Evolutionary conservation across 108 stramenopile species (phyloP).

Genomic region (Discostella stelligeroides): DNA sequence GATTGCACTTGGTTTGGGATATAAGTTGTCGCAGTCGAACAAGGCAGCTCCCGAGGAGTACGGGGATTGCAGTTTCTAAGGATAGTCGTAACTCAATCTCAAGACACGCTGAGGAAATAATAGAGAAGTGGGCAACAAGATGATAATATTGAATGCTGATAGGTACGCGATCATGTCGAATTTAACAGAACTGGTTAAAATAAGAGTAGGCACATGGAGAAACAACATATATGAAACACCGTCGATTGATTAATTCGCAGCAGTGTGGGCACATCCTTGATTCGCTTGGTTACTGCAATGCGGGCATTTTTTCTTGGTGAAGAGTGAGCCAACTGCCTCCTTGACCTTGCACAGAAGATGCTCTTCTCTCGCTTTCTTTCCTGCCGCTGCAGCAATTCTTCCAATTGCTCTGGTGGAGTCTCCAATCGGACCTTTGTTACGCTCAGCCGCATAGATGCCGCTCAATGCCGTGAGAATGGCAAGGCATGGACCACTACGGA

Average conservation of each 20-base stretch:
- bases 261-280: background rate
- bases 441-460: conserved; percentile 33
- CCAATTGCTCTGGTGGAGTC: conserved; percentile 41
- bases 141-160: background rate
- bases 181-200: no score
- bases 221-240: no score
- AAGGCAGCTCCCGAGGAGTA: background rate
- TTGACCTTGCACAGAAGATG: conserved; percentile 36
- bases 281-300: conserved; percentile 25
- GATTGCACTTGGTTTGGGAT: conserved; percentile 25
- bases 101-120: no score
- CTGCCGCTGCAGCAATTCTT: conserved; percentile 36
- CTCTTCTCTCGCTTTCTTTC: conserved; percentile 41
- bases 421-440: conserved; percentile 37
- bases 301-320: conserved; percentile 18
- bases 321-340: conserved; percentile 34
- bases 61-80: conserved; percentile 17
- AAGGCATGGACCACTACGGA: conserved; percentile 35
- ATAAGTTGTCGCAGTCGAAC: background rate
- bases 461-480: conserved; percentile 41
- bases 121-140: no score
- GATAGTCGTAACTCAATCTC: background rate
- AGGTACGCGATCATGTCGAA: no score
- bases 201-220: no score
- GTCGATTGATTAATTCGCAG: background rate